Conservation (phyloP, 345 rosid species). For the Carallia brachiata region DNA sequence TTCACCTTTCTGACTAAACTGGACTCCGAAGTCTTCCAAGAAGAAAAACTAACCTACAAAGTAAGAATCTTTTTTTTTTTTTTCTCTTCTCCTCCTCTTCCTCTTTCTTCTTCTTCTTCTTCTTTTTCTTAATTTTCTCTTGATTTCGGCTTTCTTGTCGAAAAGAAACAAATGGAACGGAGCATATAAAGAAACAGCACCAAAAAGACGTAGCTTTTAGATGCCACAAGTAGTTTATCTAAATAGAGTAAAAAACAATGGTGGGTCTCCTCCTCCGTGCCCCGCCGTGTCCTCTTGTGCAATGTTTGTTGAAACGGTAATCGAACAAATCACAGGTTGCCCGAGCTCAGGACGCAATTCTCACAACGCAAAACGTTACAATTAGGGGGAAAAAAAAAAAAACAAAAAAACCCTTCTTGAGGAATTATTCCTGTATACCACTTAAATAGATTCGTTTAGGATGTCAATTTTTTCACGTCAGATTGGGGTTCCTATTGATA, state of each 20-base stretch:
- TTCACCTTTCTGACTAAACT: constrained; percentile 14
- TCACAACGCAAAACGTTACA: too few species aligned
- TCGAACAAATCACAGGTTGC: background rate
- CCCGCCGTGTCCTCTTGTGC: background rate
- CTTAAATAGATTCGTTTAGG: too few species aligned
- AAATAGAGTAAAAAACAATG: constrained; percentile 12
- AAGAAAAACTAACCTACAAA: background rate
- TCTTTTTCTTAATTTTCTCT: background rate
- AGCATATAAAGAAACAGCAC: background rate
- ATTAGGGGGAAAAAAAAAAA: background rate
- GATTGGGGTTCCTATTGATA: too few species aligned
- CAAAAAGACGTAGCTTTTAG: constrained; percentile 12
- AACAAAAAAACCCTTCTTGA: too few species aligned
- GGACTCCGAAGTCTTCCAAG: background rate
- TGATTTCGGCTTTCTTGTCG: background rate
- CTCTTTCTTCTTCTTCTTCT: background rate
- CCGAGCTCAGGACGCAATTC: background rate
- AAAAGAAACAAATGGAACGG: background rate
- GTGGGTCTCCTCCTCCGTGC: constrained; percentile 4
- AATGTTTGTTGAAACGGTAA: constrained; percentile 14
- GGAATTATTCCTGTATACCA: too few species aligned
- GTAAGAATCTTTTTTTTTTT: background rate
- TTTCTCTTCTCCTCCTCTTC: too few species aligned
- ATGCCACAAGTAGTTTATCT: constrained; percentile 29
- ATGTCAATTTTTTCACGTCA: too few species aligned